These are phyloP conservation scores for Coleophoma crateriformis DNA, from an alignment of 2,329 filamentous ascomycete genomes.

Conservation along the genomic window DNA sequence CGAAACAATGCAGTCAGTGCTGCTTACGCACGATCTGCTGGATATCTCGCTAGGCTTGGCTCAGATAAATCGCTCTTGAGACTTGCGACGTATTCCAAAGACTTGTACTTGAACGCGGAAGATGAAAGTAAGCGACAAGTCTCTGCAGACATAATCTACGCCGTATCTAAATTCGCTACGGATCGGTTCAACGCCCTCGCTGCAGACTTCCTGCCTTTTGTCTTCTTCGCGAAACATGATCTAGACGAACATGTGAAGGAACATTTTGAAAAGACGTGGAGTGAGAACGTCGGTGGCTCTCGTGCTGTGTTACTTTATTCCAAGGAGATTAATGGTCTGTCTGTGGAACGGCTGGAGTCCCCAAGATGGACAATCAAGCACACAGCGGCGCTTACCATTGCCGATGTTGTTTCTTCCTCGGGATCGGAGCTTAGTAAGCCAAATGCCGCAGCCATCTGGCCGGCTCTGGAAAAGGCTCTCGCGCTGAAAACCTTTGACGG, in stretches of 20 bases:
- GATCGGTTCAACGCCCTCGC: constrained; percentile 82
- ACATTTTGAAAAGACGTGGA: constrained; percentile 82
- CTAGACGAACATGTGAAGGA: constrained; percentile 72
- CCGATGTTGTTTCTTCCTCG: constrained; percentile 65
- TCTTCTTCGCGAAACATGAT: constrained; percentile 85
- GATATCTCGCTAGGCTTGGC: constrained; percentile 69
- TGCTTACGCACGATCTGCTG: constrained; percentile 79
- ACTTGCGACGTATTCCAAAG: constrained; percentile 50
- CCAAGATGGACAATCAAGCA: constrained; percentile 90
- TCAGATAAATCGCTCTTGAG: constrained; percentile 41
- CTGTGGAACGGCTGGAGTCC: constrained; percentile 64
- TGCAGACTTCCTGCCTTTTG: constrained; percentile 72
- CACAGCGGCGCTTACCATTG: constrained; percentile 74
- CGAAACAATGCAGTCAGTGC: constrained; percentile 90
- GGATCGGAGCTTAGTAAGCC: constrained; percentile 54
- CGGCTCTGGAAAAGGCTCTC: constrained; percentile 73
- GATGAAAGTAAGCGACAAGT: constrained; percentile 71
- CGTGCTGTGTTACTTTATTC: constrained; percentile 80
- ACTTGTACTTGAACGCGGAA: constrained; percentile 76
- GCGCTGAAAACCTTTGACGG: constrained; percentile 88
- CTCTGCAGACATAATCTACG: constrained; percentile 75
- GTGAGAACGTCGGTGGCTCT: constrained; percentile 80
- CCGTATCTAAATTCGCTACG: constrained; percentile 79
- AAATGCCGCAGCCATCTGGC: constrained; percentile 68
- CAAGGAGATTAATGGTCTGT: constrained; percentile 70